A percentile compares a stretch with the other conserved stretches of the same genome.
These are phyloP conservation scores for Jackrogersella minutella DNA, from an alignment of 495 filamentous ascomycete species.

Conservation along the genomic window DNA sequence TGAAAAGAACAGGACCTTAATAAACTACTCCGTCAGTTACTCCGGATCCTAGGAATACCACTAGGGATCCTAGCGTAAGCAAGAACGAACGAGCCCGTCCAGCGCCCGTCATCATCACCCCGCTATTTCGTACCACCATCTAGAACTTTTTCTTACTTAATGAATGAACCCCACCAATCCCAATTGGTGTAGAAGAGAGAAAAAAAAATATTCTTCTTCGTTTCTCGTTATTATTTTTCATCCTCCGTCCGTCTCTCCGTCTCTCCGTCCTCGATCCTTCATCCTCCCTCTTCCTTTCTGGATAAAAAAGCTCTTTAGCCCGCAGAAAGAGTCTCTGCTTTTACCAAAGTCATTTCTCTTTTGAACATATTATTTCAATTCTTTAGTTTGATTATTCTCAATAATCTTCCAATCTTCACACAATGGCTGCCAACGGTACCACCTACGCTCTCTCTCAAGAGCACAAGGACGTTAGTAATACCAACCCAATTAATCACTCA, in stretches of 20 bases:
- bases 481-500: too few relatives aligned
- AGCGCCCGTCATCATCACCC: constrained; percentile 27
- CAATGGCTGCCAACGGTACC: constrained; percentile 49
- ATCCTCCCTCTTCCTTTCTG: neutral
- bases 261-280: neutral
- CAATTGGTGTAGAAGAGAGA: constrained; percentile 13
- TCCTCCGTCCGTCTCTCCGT: neutral
- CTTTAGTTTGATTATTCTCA: constrained; percentile 9
- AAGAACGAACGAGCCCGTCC: constrained; percentile 6
- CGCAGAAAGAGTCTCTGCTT: neutral
- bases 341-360: neutral
- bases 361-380: neutral
- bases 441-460: constrained; percentile 87
- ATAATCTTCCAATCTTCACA: constrained; percentile 21
- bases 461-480: constrained; percentile 80
- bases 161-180: constrained; percentile 35
- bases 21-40: constrained; percentile 31
- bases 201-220: constrained; percentile 17
- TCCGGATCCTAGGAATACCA: constrained; percentile 21
- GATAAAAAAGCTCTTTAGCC: neutral
- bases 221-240: neutral
- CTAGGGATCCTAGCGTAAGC: constrained; percentile 5
- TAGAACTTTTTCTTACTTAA: constrained; percentile 20
- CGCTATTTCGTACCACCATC: constrained; percentile 16
- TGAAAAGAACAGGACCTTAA: neutral